Evolutionary conservation across 306 rosid genomes (phyloP), one percentile per base, ranked within the genome.

Genomic region (Carpinus fangiana): DNA sequence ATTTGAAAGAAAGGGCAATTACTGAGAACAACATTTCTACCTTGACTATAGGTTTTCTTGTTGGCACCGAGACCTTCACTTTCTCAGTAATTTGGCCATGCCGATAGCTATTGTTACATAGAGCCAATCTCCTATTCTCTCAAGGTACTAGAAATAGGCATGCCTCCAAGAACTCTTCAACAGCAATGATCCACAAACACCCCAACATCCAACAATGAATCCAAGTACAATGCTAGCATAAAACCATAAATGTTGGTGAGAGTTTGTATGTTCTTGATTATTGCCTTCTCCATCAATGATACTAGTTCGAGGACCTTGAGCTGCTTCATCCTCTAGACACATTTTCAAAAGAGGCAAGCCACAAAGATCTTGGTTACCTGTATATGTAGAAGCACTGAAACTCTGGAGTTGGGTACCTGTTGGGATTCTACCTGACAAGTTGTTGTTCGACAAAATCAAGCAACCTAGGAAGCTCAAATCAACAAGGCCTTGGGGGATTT

Each of bases 151-250:
- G 14, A 81, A 81, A 77, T 76, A 81, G 7, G 76, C 70, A 12
- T 12, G 8, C 43, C 79, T 80, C 84, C 87, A 81, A 2, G 83
- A 70, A 8, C 73, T 56, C 10, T 48, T 82, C 0, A 82, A 47
- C 11, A 77, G 1, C 14, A 80, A 59, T 3, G 79, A 2, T 4
- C 80, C 51, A 46, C 59, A 82, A 4, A 74, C 56, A 14, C 87
- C 83, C 81, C 84, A 82, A 17, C 77, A 86, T 20, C 78, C 89
- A 14, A 77, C 17, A 56, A 61, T 21, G 43, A 79, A 86, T 62
- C 84, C 86, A 38, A 82, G 5, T 41, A 13, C 84, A 7, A 80
- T 3, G 48, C 87, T 77, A n/a, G 80, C 13, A 38, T 70, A 80
- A 16, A 82, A 80, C 7, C 85, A 34, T 36, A 34, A 4, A 2